phyloP scores from a whole-genome alignment of 1,284 basidiomycete species.

The Phellinidium pouzarii region DNA sequence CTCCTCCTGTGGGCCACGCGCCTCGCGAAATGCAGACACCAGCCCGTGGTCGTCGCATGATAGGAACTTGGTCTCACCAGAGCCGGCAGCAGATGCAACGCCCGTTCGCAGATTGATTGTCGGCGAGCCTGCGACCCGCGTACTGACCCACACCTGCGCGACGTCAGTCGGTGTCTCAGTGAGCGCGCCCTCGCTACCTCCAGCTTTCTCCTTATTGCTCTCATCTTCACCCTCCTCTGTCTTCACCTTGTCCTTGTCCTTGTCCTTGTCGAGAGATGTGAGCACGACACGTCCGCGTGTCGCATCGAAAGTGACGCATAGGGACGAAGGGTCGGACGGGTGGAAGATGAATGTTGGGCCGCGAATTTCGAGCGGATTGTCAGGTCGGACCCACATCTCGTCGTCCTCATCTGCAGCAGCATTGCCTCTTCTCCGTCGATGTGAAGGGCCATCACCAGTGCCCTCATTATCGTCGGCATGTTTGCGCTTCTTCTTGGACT shows the following conservation, averaged over 20 bases:
- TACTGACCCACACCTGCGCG: conserved; percentile 81
- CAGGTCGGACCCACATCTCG: conserved; percentile 75
- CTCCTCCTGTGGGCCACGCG: conserved; percentile 81
- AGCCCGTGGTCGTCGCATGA: conserved; percentile 79
- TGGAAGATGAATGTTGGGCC: conserved; percentile 80
- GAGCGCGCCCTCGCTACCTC: conserved; percentile 8
- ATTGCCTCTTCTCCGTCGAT: conserved; percentile 31
- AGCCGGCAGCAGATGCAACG: conserved; percentile 40
- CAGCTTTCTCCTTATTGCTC: conserved; percentile 21
- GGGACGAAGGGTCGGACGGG: conserved; percentile 65
- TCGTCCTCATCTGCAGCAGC: conserved; percentile 55
- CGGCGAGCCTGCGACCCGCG: conserved; percentile 70
- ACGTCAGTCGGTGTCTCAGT: conserved; percentile 59
- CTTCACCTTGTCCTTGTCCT: conserved; percentile 35
- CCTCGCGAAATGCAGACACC: conserved; percentile 75
- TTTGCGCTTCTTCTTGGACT: conserved; percentile 74
- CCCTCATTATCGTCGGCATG: conserved; percentile 45
- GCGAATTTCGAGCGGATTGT: conserved; percentile 64
- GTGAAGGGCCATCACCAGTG: conserved; percentile 37
- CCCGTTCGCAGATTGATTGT: conserved; percentile 80
- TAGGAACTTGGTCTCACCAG: conserved; percentile 79
- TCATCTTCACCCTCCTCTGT: conserved; percentile 44
- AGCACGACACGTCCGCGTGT: conserved; percentile 67
- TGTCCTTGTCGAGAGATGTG: conserved; percentile 56
- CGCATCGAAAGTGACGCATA: conserved; percentile 72